Percentiles rank a stretch among this genome's conserved stretches.
Conservation (phyloP, 768 basidiomycete genomes). For the Mycena alexandri region DNA sequence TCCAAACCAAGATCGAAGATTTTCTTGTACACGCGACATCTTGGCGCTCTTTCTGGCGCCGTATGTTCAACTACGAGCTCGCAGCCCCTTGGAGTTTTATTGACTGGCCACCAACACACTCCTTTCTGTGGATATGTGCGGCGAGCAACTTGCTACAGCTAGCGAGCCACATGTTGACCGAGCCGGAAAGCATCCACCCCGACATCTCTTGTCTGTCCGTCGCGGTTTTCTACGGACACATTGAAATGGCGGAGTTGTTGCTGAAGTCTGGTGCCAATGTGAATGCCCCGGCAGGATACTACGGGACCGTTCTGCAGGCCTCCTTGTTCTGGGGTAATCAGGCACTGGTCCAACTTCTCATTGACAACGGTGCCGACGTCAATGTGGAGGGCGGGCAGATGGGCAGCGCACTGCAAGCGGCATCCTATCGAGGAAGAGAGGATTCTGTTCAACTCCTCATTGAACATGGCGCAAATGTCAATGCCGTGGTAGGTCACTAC, state of each 20-base stretch:
- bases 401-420: constrained; percentile 3
- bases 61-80: not conserved
- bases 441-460: constrained; percentile 2
- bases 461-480: constrained; percentile 9
- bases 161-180: not conserved
- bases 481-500: too few species aligned
- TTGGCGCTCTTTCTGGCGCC: not conserved
- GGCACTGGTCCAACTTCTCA: too few species aligned
- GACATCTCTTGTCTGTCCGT: too few species aligned
- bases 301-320: constrained; percentile 8
- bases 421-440: constrained; percentile 10
- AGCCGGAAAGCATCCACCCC: too few species aligned
- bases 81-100: constrained; percentile 6
- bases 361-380: too few species aligned
- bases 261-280: constrained; percentile 3
- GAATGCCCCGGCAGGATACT: constrained; percentile 7
- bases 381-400: constrained; percentile 6
- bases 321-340: too few species aligned
- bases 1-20: too few species aligned
- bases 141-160: constrained; percentile 1
- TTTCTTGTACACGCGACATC: not conserved
- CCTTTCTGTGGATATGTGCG: constrained; percentile 1
- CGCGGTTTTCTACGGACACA: too few species aligned
- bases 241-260: too few species aligned
- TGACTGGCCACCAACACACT: constrained; percentile 7